Percentiles rank a stretch among this genome's conserved stretches.
Conservation (phyloP, 225 moss, liverwort and hornwort genomes). For the Polytrichum formosum region DNA sequence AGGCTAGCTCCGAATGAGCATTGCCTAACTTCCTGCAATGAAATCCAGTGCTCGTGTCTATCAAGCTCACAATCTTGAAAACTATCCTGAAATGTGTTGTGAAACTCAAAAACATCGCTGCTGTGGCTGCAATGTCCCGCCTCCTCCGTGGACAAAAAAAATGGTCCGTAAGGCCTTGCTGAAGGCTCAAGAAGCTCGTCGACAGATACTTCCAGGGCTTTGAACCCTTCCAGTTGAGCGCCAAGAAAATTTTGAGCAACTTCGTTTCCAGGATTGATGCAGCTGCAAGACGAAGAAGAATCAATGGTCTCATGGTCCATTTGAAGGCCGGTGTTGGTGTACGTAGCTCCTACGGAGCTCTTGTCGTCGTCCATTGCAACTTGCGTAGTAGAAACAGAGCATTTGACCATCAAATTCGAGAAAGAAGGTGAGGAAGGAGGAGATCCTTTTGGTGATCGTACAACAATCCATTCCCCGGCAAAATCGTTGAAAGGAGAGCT, state of each 20-base stretch:
- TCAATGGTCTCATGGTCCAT: too few species aligned
- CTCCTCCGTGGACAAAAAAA: neutral
- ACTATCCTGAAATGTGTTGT: neutral
- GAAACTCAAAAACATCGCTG: too few species aligned
- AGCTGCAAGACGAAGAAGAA: too few species aligned
- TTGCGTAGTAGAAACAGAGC: neutral
- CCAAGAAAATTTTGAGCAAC: too few species aligned
- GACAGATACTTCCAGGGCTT: neutral
- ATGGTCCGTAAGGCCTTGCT: neutral
- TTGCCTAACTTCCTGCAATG: neutral
- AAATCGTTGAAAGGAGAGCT: slow-evolving; percentile 35
- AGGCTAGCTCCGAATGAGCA: neutral
- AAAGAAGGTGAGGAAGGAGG: neutral
- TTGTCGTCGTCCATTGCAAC: neutral
- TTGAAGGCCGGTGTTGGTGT: too few species aligned
- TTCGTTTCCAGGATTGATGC: too few species aligned
- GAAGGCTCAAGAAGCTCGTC: neutral
- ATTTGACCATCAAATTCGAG: neutral
- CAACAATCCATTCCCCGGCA: slow-evolving; percentile 48
- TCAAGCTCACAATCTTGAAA: neutral
- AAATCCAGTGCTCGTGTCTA: neutral
- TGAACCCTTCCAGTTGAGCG: neutral
- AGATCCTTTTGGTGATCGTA: slow-evolving; percentile 40
- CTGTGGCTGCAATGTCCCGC: neutral
- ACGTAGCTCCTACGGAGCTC: too few species aligned